Evolutionary conservation across 495 filamentous ascomycete species (phyloP), one percentile per base, ranked within the genome.

Genomic region (Penicillium parvum): DNA sequence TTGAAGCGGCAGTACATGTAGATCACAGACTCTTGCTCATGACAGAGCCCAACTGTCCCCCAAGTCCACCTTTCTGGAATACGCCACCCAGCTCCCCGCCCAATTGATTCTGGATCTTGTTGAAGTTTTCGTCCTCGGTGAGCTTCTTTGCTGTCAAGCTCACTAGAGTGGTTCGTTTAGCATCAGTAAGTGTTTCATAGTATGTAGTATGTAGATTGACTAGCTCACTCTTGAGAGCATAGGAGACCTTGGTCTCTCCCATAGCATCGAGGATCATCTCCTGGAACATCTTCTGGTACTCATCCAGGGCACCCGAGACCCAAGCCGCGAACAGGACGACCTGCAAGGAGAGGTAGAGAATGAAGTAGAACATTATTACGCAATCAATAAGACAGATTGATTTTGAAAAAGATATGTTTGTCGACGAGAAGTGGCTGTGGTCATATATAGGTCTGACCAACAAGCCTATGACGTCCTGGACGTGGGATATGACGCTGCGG

Each of bases 211-310:
- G n/a, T n/a, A 18, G 26, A 29, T 11, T 18, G 9, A 5, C 16
- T n/a, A 29, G 37, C 54, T 17, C 52, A 68, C 65, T 66, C 38
- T 69, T 69, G 7, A 66, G 14, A 17, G 60, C 64, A 47, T 66
- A 69, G 4, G 56, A 61, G 1, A 58, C 61, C 36, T 74, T 75
- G 19, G 69, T 79, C 50, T 79, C 75, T 11, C 74, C 75, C 66
- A 77, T 76, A 26, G 60, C 63, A 42, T 76, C 65, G 1, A 78
- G 58, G 2, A 74, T 44, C 4, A 74, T 49, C 28, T 74, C 63
- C 43, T 78, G 71, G 17, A 73, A 50, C 27, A 56, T 56, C 39
- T 62, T 61, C 40, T 69, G 65, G 36, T 64, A 61, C 7, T 49
- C 50, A 30, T 68, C 65, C 9, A 69, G 45, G 14, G 51, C 45